Evolutionary conservation across 441 rosid species (phyloP).

Genomic region (Cnidoscolus chayamansa): DNA sequence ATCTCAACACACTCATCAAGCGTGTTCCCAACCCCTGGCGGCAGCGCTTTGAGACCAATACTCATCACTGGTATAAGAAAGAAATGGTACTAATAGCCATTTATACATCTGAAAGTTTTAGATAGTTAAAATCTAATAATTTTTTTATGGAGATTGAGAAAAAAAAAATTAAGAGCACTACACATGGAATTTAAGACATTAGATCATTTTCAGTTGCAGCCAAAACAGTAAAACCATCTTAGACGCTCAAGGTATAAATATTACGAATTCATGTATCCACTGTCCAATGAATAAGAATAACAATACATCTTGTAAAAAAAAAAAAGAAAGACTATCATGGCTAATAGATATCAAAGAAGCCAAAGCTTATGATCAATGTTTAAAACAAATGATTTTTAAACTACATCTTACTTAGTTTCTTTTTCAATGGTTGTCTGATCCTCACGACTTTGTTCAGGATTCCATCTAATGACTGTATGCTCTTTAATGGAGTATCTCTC

Average conservation of each 20-base stretch:
- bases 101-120: neutral
- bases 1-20: constrained; percentile 72
- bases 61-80: constrained; percentile 49
- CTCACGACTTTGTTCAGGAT: constrained; percentile 55
- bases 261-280: neutral
- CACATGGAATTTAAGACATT: neutral
- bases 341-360: neutral
- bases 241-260: neutral
- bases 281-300: neutral
- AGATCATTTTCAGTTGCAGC: neutral
- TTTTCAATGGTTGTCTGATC: constrained; percentile 26
- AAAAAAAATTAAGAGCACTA: neutral
- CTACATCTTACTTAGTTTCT: constrained; percentile 23
- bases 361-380: too few species aligned
- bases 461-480: constrained; percentile 55
- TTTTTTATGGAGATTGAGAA: too few species aligned
- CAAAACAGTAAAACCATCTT: neutral
- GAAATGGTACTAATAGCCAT: neutral
- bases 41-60: constrained; percentile 85
- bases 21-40: constrained; percentile 83
- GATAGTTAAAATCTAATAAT: too few species aligned
- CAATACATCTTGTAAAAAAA: neutral
- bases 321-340: neutral
- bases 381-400: neutral
- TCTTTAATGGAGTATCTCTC: constrained; percentile 45